Percentiles rank a stretch among this genome's conserved stretches.
Evolutionary conservation across 768 basidiomycete genomes (phyloP).

Genomic region (Tricholoma matsutake): DNA sequence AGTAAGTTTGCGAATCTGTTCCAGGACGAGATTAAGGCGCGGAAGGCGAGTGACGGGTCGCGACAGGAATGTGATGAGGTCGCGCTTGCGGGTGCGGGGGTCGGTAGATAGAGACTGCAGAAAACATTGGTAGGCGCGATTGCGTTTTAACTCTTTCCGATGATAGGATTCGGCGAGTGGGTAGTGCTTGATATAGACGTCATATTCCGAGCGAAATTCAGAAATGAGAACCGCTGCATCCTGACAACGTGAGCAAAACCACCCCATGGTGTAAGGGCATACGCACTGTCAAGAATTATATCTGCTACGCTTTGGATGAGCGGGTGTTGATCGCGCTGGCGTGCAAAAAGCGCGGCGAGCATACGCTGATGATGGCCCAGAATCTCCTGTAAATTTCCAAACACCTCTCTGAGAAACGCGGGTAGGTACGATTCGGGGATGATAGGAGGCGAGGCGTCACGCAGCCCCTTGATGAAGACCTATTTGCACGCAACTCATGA

Average conservation of each 20-base stretch:
- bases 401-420: slow-evolving; percentile 77
- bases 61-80: slow-evolving; percentile 78
- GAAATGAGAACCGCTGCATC: slow-evolving; percentile 38
- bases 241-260: neutral
- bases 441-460: slow-evolving; percentile 59
- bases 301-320: slow-evolving; percentile 81
- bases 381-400: slow-evolving; percentile 77
- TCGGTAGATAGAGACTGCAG: slow-evolving; percentile 60
- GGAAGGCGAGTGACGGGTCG: slow-evolving; percentile 89
- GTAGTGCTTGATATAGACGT: slow-evolving; percentile 84
- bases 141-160: slow-evolving; percentile 69
- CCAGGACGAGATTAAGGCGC: slow-evolving; percentile 70
- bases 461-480: slow-evolving; percentile 74
- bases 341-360: slow-evolving; percentile 67
- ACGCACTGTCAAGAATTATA: slow-evolving; percentile 75
- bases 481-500: slow-evolving; percentile 22
- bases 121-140: slow-evolving; percentile 64
- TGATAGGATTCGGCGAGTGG: slow-evolving; percentile 83
- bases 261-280: neutral
- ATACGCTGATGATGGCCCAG: slow-evolving; percentile 63
- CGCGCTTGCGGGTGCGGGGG: slow-evolving; percentile 68
- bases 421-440: slow-evolving; percentile 51
- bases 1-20: slow-evolving; percentile 65
- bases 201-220: slow-evolving; percentile 65
- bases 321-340: slow-evolving; percentile 85